Evolutionary conservation across 1,284 basidiomycete species (phyloP).

Genomic region (Anthracocystis panici-leucophaei): DNA sequence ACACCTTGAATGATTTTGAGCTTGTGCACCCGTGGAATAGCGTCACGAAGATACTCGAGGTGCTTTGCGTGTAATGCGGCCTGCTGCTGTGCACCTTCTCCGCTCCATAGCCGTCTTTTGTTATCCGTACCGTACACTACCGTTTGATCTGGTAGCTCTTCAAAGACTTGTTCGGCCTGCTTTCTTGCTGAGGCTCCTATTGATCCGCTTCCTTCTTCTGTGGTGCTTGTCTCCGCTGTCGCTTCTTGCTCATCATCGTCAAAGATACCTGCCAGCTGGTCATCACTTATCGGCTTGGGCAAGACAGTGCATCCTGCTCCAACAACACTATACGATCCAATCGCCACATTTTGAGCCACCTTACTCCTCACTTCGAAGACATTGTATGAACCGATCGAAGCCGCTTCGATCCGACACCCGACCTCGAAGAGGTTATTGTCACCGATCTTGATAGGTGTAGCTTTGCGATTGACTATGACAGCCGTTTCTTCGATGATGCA

Average conservation of each 20-base stretch:
- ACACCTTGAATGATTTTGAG: slow-evolving; percentile 54
- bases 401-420: slow-evolving; percentile 88
- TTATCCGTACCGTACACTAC: slow-evolving; percentile 83
- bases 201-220: not conserved
- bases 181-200: not conserved
- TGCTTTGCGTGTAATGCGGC: slow-evolving; percentile 86
- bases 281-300: slow-evolving; percentile 30
- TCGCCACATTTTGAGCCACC: slow-evolving; percentile 81
- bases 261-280: slow-evolving; percentile 22
- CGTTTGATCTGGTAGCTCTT: slow-evolving; percentile 84
- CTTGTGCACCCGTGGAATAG: slow-evolving; percentile 52
- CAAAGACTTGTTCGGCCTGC: slow-evolving; percentile 17
- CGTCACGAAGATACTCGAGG: slow-evolving; percentile 85
- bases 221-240: not conserved
- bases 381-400: slow-evolving; percentile 84
- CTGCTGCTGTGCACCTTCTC: slow-evolving; percentile 84
- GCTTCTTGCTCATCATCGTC: slow-evolving; percentile 16
- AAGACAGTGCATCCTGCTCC: slow-evolving; percentile 77
- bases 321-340: slow-evolving; percentile 83
- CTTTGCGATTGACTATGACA: slow-evolving; percentile 82
- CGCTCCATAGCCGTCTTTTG: slow-evolving; percentile 83
- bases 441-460: slow-evolving; percentile 82
- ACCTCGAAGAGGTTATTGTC: slow-evolving; percentile 93
- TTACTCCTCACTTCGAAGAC: slow-evolving; percentile 83
- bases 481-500: slow-evolving; percentile 92